Conservation (phyloP, 179 eudicot species). For the Beta corolliflora region DNA sequence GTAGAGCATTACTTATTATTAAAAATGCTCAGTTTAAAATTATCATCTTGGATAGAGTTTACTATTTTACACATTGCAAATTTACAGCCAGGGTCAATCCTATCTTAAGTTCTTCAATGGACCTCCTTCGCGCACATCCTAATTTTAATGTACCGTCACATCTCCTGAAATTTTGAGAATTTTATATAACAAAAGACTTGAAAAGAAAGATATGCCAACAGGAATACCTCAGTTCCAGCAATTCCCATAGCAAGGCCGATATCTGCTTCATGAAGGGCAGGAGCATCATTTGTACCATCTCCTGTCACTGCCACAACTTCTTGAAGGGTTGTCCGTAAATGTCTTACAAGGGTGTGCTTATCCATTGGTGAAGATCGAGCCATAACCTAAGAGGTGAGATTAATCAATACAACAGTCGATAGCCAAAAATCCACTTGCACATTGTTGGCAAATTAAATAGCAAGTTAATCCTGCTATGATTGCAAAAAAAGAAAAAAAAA, state of each 20-base stretch:
- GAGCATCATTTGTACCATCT: constrained; percentile 99
- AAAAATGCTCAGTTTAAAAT: not conserved
- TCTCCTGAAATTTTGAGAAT: not conserved
- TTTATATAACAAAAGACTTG: not conserved
- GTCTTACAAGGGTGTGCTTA: constrained; percentile 88
- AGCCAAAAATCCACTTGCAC: not conserved
- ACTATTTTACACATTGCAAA: not conserved
- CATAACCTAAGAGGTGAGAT: constrained; percentile 57
- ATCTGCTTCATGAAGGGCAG: constrained; percentile 98
- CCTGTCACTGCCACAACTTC: constrained; percentile 99
- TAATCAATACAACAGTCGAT: not conserved
- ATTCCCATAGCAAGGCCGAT: constrained; percentile 99
- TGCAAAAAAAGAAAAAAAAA: not conserved
- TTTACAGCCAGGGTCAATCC: not conserved
- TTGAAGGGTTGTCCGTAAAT: constrained; percentile 78
- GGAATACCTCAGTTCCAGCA: constrained; percentile 82
- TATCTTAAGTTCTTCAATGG: not conserved
- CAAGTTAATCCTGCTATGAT: not conserved
- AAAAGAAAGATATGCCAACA: constrained; percentile 1
- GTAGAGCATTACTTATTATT: not conserved
- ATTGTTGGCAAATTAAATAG: not conserved
- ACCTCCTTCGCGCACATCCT: not conserved
- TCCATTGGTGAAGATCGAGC: constrained; percentile 95
- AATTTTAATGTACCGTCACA: not conserved
- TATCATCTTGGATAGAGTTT: not conserved